Conservation (phyloP, 108 stramenopile species). For the Fragilaria crotonensis region DNA sequence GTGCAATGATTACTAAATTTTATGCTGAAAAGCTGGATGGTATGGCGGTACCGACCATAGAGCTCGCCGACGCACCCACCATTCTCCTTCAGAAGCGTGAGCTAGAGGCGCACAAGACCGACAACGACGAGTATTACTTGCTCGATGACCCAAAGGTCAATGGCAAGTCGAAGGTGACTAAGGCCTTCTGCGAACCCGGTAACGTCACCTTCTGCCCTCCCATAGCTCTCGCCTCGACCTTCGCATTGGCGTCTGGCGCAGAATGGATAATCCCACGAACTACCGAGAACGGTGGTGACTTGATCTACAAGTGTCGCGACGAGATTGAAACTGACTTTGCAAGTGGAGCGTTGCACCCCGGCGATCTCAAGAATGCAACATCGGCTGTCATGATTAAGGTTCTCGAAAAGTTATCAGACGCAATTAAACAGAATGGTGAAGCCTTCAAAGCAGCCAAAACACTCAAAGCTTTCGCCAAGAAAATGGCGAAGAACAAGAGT, state of each 20-base stretch:
- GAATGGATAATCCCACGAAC: conserved; percentile 59
- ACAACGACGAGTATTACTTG: conserved; percentile 78
- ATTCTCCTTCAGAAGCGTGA: conserved; percentile 49
- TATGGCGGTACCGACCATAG: conserved; percentile 8
- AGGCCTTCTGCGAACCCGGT: conserved; percentile 96
- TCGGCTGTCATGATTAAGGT: conserved; percentile 69
- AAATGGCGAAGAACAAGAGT: conserved; percentile 65
- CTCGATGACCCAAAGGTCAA: conserved; percentile 86
- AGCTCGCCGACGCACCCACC: conserved; percentile 19
- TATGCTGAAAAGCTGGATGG: conserved; percentile 45
- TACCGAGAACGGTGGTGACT: conserved; percentile 81
- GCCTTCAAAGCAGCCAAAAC: conserved; percentile 74
- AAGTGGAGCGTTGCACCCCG: conserved; percentile 86
- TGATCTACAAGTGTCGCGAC: conserved; percentile 61
- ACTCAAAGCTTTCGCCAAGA: conserved; percentile 82
- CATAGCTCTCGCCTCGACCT: conserved; percentile 59
- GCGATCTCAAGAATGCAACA: conserved; percentile 88
- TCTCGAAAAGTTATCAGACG: conserved; percentile 80
- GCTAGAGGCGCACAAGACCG: conserved; percentile 67
- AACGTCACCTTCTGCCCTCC: conserved; percentile 86
- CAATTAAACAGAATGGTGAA: conserved; percentile 75
- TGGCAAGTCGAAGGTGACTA: conserved; percentile 96
- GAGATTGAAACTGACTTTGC: conserved; percentile 78
- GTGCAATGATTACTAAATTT: conserved; percentile 22
- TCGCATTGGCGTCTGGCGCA: conserved; percentile 36